phyloP scores from a whole-genome alignment of 768 basidiomycete genomes.

The Phylloporus arenicola region DNA sequence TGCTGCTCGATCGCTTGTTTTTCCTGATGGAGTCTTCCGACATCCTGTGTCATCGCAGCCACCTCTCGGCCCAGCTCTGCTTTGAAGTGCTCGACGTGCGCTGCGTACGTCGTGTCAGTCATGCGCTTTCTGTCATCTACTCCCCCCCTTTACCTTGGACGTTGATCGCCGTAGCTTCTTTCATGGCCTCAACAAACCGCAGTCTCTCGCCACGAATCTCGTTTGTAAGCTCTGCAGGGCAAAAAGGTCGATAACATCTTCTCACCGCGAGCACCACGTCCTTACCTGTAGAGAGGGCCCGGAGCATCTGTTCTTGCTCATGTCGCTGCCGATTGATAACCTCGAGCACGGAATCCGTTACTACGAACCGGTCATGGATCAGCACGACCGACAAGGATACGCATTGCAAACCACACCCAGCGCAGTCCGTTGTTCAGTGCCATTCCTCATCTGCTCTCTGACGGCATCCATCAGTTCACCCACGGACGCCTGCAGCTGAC shows the following conservation, averaged over 20 bases:
- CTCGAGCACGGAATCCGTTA: constrained; percentile 51
- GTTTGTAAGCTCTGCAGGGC: constrained; percentile 57
- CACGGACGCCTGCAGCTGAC: constrained; percentile 30
- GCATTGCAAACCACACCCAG: constrained; percentile 27
- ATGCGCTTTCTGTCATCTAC: background rate
- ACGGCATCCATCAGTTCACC: constrained; percentile 35
- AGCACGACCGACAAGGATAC: constrained; percentile 6
- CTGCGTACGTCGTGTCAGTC: constrained; percentile 34
- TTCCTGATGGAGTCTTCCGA: constrained; percentile 60
- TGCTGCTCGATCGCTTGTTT: constrained; percentile 62
- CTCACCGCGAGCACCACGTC: background rate
- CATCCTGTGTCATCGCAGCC: constrained; percentile 66
- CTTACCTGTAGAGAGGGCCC: constrained; percentile 59
- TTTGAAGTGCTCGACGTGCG: constrained; percentile 86
- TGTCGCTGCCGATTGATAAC: constrained; percentile 65
- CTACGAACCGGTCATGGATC: constrained; percentile 30
- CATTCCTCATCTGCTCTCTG: constrained; percentile 36
- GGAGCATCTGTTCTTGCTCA: constrained; percentile 67
- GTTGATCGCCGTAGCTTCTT: constrained; percentile 84
- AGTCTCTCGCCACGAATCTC: constrained; percentile 85
- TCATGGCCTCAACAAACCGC: constrained; percentile 92
- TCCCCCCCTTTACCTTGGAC: constrained; percentile 54
- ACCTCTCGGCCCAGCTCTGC: constrained; percentile 74
- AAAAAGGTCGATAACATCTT: background rate
- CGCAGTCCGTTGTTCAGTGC: constrained; percentile 37